Conservation (phyloP, 805 yeast species). For the Diddensiella caesifluorescens region DNA sequence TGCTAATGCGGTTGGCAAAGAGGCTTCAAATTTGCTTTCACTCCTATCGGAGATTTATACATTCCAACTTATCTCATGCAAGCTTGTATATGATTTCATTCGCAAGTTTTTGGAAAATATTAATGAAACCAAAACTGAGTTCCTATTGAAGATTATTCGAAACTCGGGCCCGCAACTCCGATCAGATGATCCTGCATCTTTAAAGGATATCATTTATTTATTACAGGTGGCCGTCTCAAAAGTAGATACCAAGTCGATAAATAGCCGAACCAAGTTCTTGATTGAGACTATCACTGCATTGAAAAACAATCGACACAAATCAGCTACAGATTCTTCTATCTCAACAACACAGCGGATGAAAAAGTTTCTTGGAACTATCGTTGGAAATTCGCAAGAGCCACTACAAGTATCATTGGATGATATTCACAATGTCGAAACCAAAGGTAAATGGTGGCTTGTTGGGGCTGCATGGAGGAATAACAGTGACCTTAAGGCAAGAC, state of each 20-base stretch:
- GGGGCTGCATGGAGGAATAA: slow-evolving; percentile 96
- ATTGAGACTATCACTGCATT: slow-evolving; percentile 80
- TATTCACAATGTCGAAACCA: slow-evolving; percentile 65
- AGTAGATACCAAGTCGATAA: slow-evolving; percentile 34
- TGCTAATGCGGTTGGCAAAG: slow-evolving; percentile 32
- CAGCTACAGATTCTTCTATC: slow-evolving; percentile 45
- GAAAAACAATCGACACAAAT: slow-evolving; percentile 75
- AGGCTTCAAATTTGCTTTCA: slow-evolving; percentile 62
- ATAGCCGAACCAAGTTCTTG: slow-evolving; percentile 72
- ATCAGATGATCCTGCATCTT: slow-evolving; percentile 80
- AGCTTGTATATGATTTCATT: slow-evolving; percentile 73
- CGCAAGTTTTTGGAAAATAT: slow-evolving; percentile 45
- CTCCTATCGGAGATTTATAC: slow-evolving; percentile 71
- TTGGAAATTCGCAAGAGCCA: slow-evolving; percentile 55
- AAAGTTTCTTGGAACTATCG: slow-evolving; percentile 54
- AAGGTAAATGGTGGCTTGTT: slow-evolving; percentile 98
- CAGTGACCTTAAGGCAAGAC: slow-evolving; percentile 19
- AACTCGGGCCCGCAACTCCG: slow-evolving; percentile 81
- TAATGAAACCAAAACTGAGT: slow-evolving; percentile 69
- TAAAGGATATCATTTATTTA: slow-evolving; percentile 67
- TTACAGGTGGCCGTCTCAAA: slow-evolving; percentile 45
- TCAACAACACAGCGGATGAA: slow-evolving; percentile 54
- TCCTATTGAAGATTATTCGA: slow-evolving; percentile 64
- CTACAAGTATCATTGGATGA: slow-evolving; percentile 80
- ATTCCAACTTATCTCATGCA: slow-evolving; percentile 69